phyloP scores from a whole-genome alignment of 2,329 filamentous ascomycete species.

The Sclerotinia sclerotiorum region DNA sequence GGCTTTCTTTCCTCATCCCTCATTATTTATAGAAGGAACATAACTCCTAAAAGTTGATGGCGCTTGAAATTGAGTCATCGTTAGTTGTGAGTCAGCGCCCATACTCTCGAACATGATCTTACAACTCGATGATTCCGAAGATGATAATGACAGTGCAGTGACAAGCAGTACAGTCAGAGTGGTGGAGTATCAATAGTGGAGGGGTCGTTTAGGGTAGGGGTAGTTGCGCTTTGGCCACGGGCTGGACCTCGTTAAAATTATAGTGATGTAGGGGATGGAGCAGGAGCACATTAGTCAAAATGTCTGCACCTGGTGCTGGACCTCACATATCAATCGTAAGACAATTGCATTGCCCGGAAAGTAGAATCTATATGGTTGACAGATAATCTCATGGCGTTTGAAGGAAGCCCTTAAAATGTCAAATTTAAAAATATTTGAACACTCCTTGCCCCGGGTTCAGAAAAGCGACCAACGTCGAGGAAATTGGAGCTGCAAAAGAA shows the following conservation, averaged over 20 bases:
- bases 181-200: not conserved
- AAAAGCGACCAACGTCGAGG: not conserved
- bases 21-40: not conserved
- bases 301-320: too few species aligned
- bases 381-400: not conserved
- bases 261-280: not conserved
- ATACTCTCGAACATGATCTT: not conserved
- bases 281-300: not conserved
- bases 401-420: not conserved
- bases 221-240: not conserved
- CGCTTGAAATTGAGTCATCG: slow-evolving; percentile 1
- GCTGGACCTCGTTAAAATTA: not conserved
- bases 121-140: not conserved
- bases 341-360: not conserved
- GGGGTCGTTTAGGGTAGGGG: not conserved
- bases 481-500: not conserved
- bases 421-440: not conserved
- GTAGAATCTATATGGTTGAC: not conserved
- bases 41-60: not conserved
- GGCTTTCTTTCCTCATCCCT: not conserved
- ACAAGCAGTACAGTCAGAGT: not conserved
- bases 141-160: not conserved
- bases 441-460: not conserved
- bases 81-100: not conserved
- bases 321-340: too few species aligned